phyloP scores from a whole-genome alignment of 129 eudicot genomes.

The Heracleum sosnowskyi region DNA sequence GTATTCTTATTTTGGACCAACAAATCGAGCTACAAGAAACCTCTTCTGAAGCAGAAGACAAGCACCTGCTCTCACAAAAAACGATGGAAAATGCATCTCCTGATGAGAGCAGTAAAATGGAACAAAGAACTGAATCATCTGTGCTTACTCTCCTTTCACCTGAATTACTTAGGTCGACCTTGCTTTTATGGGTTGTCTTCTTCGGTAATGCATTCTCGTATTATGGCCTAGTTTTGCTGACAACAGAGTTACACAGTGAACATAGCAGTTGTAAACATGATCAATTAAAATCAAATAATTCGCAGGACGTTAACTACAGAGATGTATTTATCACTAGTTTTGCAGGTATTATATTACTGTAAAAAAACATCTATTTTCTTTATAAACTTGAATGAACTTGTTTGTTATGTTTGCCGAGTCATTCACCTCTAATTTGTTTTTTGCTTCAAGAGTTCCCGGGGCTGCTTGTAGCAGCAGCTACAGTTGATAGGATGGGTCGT shows the following conservation, averaged over 20 bases:
- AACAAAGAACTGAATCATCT: conserved; percentile 28
- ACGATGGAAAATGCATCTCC: conserved; percentile 21
- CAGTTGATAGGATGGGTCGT: conserved; percentile 53
- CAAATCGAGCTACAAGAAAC: conserved; percentile 33
- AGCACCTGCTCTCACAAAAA: conserved; percentile 30
- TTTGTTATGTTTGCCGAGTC: background rate
- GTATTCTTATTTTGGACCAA: conserved; percentile 50
- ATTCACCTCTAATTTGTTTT: conserved; percentile 16
- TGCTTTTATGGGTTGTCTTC: conserved; percentile 64
- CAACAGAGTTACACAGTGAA: conserved; percentile 49
- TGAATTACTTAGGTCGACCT: conserved; percentile 41
- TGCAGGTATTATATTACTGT: conserved; percentile 44
- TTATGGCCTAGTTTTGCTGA: conserved; percentile 64
- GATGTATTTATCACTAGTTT: conserved; percentile 70
- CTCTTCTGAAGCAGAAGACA: conserved; percentile 34
- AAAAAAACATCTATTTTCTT: background rate
- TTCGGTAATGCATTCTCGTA: conserved; percentile 68
- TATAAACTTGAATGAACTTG: background rate
- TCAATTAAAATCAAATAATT: conserved; percentile 15
- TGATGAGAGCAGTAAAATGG: conserved; percentile 8
- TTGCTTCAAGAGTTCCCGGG: conserved; percentile 67
- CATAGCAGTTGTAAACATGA: conserved; percentile 27
- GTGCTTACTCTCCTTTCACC: conserved; percentile 52
- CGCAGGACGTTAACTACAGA: conserved; percentile 42
- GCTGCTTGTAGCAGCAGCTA: conserved; percentile 52